Evolutionary conservation across 768 basidiomycete genomes (phyloP).

Genomic region (Epithele typhae): DNA sequence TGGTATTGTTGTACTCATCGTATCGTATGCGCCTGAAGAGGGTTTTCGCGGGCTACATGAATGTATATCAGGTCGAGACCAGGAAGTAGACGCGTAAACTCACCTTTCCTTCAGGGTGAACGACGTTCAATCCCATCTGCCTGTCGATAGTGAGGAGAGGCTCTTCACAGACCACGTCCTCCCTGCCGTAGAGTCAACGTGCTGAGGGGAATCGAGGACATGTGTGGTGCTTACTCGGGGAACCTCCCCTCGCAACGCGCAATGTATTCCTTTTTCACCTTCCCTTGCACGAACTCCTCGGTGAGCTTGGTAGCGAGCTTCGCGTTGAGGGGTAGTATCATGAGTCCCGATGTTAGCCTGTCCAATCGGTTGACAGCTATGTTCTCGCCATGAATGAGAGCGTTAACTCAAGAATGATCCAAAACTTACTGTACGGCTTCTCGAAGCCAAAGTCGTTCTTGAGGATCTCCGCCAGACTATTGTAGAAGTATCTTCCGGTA

Average conservation of each 20-base stretch:
- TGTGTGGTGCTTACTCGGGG: constrained; percentile 60
- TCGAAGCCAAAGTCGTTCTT: constrained; percentile 77
- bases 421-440: constrained; percentile 74
- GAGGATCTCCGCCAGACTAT: constrained; percentile 85
- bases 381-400: no score
- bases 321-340: constrained; percentile 83
- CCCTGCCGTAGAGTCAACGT: constrained; percentile 38
- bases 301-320: constrained; percentile 67
- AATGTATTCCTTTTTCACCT: constrained; percentile 88
- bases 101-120: constrained; percentile 94
- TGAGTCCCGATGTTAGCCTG: constrained; percentile 89
- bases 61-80: neutral
- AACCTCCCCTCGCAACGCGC: constrained; percentile 85
- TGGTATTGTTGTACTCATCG: constrained; percentile 74
- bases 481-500: constrained; percentile 84
- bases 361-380: constrained; percentile 93
- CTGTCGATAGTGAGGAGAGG: constrained; percentile 89
- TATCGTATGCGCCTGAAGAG: constrained; percentile 82
- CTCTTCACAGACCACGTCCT: constrained; percentile 78
- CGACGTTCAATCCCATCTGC: constrained; percentile 95
- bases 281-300: constrained; percentile 76
- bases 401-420: neutral
- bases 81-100: constrained; percentile 1
- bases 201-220: neutral
- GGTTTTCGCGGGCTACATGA: constrained; percentile 73